Conservation (phyloP, 495 filamentous ascomycete genomes). For the Wilcoxina mikolae region DNA sequence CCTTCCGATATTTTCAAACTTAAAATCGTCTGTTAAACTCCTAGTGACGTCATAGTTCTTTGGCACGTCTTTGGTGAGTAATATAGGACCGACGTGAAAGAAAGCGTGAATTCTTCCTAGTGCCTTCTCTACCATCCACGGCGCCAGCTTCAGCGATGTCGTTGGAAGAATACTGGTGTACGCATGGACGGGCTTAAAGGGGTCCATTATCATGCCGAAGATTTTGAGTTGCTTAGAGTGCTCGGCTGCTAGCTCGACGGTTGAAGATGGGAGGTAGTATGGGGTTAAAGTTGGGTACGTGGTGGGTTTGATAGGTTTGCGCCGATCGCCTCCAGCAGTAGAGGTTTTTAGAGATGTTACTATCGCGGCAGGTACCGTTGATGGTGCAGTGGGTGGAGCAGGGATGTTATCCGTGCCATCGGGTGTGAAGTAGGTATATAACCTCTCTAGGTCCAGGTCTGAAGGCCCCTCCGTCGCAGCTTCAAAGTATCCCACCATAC, state of each 20-base stretch:
- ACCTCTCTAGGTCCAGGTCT: constrained; percentile 24
- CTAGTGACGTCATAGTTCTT: constrained; percentile 19
- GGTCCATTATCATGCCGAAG: constrained; percentile 35
- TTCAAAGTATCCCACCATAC: constrained; percentile 35
- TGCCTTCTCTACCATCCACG: constrained; percentile 35
- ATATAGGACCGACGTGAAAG: constrained; percentile 34
- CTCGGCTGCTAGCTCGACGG: too few relatives aligned
- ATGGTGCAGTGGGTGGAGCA: too few relatives aligned
- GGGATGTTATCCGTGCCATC: too few relatives aligned
- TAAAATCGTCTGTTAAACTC: too few relatives aligned
- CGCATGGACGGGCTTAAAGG: constrained; percentile 33
- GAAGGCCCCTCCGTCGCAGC: background rate
- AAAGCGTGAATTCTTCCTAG: constrained; percentile 36
- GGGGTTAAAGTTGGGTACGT: too few relatives aligned
- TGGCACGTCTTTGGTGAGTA: constrained; percentile 28
- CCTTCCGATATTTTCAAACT: too few relatives aligned
- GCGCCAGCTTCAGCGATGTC: constrained; percentile 28
- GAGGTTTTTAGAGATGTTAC: too few relatives aligned
- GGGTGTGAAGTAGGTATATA: constrained; percentile 30
- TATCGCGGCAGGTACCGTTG: too few relatives aligned
- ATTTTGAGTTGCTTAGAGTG: background rate
- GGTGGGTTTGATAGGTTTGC: too few relatives aligned
- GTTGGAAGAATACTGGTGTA: constrained; percentile 33
- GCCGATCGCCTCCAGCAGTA: too few relatives aligned
- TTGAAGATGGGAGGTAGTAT: too few relatives aligned